Base-by-base conservation (phyloP, 495 filamentous ascomycete genomes). In the Neurospora tetraspora region DNA sequence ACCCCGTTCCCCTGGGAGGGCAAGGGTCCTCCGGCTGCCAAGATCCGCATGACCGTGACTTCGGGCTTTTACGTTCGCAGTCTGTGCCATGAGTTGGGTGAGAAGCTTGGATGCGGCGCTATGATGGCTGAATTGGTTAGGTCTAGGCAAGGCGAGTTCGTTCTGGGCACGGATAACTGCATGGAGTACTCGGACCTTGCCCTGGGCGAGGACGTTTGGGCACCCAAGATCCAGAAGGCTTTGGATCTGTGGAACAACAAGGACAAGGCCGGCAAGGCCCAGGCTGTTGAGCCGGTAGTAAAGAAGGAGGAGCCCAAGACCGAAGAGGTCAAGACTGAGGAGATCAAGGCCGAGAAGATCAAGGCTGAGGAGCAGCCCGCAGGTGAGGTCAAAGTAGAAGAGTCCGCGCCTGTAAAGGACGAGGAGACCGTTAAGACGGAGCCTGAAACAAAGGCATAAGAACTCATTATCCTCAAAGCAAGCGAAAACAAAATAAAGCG, bases 11-110 rank as follows among this genome's bases (percentile, higher is more conserved):
- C 81, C 9, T 83, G 83, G 81, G 81, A 82, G 38, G 82, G 81
- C 69, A 84, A 87, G 73, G 86, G 84, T 9, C 89, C 91, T 9
- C 88, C 93, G 2, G 94, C 94, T 9, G 90, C 89, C 47, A 92
- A 87, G 78, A 87, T 99, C 69, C 88, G 90, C 71, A 93, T 99
- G 92, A 97, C 92, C 1, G 96, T 97, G 47, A 91, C 94, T 5
- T 97, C 94, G 5, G 96, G 96, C 53, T 99, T 98, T 85, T 99
- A 99, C 82, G 96, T 99, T 47, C 92, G 96, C 71, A 94, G 91
- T 40, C 86, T 99, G 59, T 92, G 93, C 71, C 94, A 98, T 77
- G 96, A 99, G 77, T 86, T 99, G 38, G 96, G 96, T 20, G 87
- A 89, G 75, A 92, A 94, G 59, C 82, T 97, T 12, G 90, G 90